Evolutionary conservation across 2,329 filamentous ascomycete species (phyloP), one percentile per base, ranked within the genome.

Genomic region (Aspergillus fumigatiaffinis): DNA sequence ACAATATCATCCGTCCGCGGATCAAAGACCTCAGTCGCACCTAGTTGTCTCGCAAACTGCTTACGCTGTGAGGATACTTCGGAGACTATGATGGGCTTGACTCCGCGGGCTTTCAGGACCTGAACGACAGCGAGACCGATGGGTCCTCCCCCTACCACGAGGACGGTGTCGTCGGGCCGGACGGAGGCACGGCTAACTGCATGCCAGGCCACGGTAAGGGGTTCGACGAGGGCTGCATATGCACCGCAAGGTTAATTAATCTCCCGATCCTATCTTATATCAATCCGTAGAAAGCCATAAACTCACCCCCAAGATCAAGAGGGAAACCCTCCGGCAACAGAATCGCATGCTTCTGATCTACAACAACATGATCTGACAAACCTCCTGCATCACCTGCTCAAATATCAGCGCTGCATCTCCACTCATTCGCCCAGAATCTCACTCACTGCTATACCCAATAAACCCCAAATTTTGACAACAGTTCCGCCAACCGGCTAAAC

Each of bases 201-300:
- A 63, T 88, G 85, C 84, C 84, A 87, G 28, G 82, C 84, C 0
- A 88, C 84, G 0, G 83, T 76, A 7, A 88, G 73, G 0, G 86
- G 86, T 63, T 88, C 85, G 10, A 87, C 81, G 7, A 88, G 76
- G 0, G 85, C 85, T 65, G 63, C 25, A 26, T 46, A 28, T 44
- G 47, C 29, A 51, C n/a, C 28, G 25, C 29, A 32, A 32, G 4
- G 12, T 32, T 38, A 38, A 17, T 38, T 3, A 17, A 6, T 7
- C 32, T 17, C 5, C 32, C 32, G 32, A 38, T 32, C 12, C 12
- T 32, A 32, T 7, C 32, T 7, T 38, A 0, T 7, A 38, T 17
- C 14, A 17, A 17, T 38, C 14, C 14, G 32, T 38, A 12, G 41
- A 32, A 49, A 41, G 20, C 8, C 6, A 14, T 10, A 10, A 50